phyloP scores from a whole-genome alignment of 2,329 filamentous ascomycete genomes.

The Onygenales sp. region DNA sequence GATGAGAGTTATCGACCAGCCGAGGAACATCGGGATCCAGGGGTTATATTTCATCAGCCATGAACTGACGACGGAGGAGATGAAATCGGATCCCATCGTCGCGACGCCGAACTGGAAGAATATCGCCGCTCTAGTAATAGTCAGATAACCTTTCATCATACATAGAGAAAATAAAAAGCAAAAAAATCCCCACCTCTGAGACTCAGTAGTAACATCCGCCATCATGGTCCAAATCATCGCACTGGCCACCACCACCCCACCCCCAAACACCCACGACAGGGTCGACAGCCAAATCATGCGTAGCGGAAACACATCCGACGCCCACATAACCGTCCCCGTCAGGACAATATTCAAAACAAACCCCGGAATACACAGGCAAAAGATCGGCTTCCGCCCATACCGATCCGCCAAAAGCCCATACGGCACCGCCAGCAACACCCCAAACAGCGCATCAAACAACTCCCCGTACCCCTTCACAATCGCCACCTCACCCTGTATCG shows the following conservation, averaged over 20 bases:
- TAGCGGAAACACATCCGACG: constrained; percentile 32
- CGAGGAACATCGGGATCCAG: constrained; percentile 29
- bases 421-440: constrained; percentile 38
- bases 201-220: constrained; percentile 38
- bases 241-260: constrained; percentile 37
- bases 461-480: constrained; percentile 43
- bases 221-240: constrained; percentile 42
- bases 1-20: constrained; percentile 23
- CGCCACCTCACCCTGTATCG: constrained; percentile 39
- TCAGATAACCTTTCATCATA: constrained; percentile 1
- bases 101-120: constrained; percentile 34
- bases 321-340: constrained; percentile 26
- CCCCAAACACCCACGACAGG: constrained; percentile 36
- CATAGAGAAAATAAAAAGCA: constrained; percentile 6
- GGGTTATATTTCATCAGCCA: constrained; percentile 31
- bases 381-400: constrained; percentile 37
- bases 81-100: constrained; percentile 29
- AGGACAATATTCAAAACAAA: constrained; percentile 26
- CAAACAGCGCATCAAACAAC: constrained; percentile 35
- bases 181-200: constrained; percentile 24
- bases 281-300: constrained; percentile 40
- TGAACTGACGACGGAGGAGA: constrained; percentile 28
- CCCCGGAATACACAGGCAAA: constrained; percentile 34
- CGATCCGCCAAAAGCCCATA: constrained; percentile 41
- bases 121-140: constrained; percentile 21